A percentile compares a stretch with the other conserved stretches of the same genome.
These are phyloP conservation scores for Colletotrichum sidae DNA, from an alignment of 2,329 filamentous ascomycete species.

Conservation along the genomic window DNA sequence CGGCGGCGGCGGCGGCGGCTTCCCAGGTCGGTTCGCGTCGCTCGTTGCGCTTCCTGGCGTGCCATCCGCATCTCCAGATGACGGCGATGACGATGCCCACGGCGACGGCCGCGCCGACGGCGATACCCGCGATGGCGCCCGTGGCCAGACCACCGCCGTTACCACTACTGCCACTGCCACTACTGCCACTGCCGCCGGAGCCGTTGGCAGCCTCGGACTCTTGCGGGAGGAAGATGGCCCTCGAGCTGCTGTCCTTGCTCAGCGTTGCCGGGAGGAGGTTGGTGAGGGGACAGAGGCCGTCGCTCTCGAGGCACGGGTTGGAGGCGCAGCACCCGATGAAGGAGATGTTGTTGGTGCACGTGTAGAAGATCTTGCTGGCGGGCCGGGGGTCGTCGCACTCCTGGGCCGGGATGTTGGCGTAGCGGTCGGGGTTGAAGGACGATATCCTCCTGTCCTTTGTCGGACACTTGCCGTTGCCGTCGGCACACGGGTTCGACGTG, in stretches of 20 bases:
- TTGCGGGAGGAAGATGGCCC: slow-evolving; percentile 35
- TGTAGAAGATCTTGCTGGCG: slow-evolving; percentile 46
- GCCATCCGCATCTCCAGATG: slow-evolving; percentile 34
- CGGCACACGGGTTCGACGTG: slow-evolving; percentile 48
- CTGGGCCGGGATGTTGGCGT: slow-evolving; percentile 46
- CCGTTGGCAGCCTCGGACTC: slow-evolving; percentile 10
- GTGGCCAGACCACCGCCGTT: slow-evolving; percentile 23
- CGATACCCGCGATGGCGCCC: slow-evolving; percentile 39
- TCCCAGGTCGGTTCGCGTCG: slow-evolving; percentile 31
- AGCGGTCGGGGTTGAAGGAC: slow-evolving; percentile 44
- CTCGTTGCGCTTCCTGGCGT: slow-evolving; percentile 35
- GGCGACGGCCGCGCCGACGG: slow-evolving; percentile 35
- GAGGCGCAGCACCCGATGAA: slow-evolving; percentile 54
- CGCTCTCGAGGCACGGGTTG: slow-evolving; percentile 46
- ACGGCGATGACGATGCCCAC: slow-evolving; percentile 27
- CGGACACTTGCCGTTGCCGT: slow-evolving; percentile 48
- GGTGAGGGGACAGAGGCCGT: slow-evolving; percentile 40
- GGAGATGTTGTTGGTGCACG: slow-evolving; percentile 46
- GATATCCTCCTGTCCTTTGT: slow-evolving; percentile 42
- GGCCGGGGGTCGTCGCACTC: slow-evolving; percentile 43
- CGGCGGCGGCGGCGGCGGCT: background rate
- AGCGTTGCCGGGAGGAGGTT: slow-evolving; percentile 43
- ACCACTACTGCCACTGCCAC: background rate
- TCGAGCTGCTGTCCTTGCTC: slow-evolving; percentile 37
- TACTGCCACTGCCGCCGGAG: background rate